phyloP scores from a whole-genome alignment of 257 asterid species.

The Salvia rosmarinus region DNA sequence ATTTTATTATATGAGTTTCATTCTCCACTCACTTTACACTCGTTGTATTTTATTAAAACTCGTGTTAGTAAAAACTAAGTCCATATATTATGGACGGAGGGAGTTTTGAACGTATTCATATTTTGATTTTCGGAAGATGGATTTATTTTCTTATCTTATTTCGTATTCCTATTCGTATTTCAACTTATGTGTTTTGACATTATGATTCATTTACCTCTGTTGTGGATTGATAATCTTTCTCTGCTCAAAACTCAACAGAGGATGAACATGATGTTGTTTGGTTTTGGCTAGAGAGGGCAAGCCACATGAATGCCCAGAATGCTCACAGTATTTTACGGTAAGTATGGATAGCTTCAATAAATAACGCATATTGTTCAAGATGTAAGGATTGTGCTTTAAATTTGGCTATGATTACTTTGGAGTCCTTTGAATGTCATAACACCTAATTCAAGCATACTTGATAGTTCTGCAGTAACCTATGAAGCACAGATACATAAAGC shows the following conservation, averaged over 20 bases:
- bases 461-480: constrained; percentile 20
- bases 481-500: no score
- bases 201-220: not conserved
- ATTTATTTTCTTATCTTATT: no score
- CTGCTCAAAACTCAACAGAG: constrained; percentile 54
- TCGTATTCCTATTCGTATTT: no score
- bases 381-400: constrained; percentile 53
- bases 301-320: constrained; percentile 95
- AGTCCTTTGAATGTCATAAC: not conserved
- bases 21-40: no score
- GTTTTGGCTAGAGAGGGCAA: constrained; percentile 98
- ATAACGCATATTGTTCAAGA: not conserved
- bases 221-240: not conserved
- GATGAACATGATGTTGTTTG: constrained; percentile 98
- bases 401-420: constrained; percentile 20
- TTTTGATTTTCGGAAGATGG: no score
- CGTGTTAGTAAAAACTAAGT: no score
- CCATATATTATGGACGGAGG: no score
- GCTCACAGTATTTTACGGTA: constrained; percentile 87
- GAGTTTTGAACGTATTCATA: no score
- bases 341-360: constrained; percentile 30
- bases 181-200: not conserved
- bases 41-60: no score
- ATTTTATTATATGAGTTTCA: no score
- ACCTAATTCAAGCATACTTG: constrained; percentile 35